Evolutionary conservation across 2,329 filamentous ascomycete species (phyloP), one percentile per base, ranked within the genome.

Genomic region (Elsinoe batatas): DNA sequence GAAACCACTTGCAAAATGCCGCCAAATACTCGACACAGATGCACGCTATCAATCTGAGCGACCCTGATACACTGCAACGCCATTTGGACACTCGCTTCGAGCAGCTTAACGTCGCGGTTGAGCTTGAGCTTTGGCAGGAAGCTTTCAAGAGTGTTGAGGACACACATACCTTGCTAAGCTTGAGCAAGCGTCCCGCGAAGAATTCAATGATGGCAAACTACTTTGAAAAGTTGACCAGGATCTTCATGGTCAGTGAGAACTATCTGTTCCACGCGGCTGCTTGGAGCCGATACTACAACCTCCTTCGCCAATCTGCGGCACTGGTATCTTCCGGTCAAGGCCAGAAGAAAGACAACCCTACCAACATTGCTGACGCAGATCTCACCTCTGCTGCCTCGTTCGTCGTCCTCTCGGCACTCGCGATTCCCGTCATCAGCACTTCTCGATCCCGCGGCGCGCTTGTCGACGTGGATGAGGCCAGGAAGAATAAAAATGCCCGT

Each of bases 121-220:
- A 98, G 76, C 80, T 98, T 57, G 93, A 98, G 75, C 77, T 98
- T 43, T 98, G 93, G 93, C 93, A 98, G 75, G 93, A 98, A 77
- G 93, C 93, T 61, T 98, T 98, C 86, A 88, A 93, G 72, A 96
- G 90, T 68, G 91, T 98, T 50, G 93, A 98, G 76, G 93, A 98
- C 70, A 97, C 97, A 64, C 93, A 98, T 76, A 97, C 91, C 53
- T 82, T 98, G 56, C 83, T 98, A 63, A 97, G 86, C 76, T 81
- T 97, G 64, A 97, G 91, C 85, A 97, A 97, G 82, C 88, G 93
- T 56, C 91, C 91, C 37, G 86, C 93, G 55, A 97, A 97, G 85
- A 96, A 96, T 71, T 80, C 96, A 69, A 97, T 98, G 93, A 98
- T 98, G 93, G 93, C 93, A 75, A 98, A 97, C 78, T 98, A 98